Percentiles rank a stretch among this genome's conserved stretches.
Conservation (phyloP, 768 basidiomycete genomes). For the Lentinula lateritia region DNA sequence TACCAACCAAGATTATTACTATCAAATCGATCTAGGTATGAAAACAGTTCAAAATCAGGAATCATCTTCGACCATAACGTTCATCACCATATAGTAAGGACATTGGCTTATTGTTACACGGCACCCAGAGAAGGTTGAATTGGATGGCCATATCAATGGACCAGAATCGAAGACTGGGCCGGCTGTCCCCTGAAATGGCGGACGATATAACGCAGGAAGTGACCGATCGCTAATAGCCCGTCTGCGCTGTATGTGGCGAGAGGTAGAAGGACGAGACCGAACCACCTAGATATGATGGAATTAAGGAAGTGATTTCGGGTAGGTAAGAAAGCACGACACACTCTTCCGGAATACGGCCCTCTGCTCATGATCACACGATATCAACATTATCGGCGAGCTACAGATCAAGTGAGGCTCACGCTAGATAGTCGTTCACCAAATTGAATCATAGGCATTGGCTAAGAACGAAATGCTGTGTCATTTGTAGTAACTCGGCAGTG, state of each 20-base stretch:
- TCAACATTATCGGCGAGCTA: conserved; percentile 66
- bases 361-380: conserved; percentile 38
- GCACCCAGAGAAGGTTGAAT: conserved; percentile 76
- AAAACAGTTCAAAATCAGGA: background rate
- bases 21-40: conserved; percentile 57
- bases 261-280: conserved; percentile 67
- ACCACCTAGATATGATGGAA: conserved; percentile 43
- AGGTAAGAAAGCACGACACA: conserved; percentile 22
- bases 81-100: conserved; percentile 58
- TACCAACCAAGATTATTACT: conserved; percentile 54
- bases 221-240: conserved; percentile 50
- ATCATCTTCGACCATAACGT: background rate
- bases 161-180: conserved; percentile 33
- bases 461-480: background rate
- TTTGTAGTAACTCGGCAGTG: too few relatives aligned
- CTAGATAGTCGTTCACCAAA: background rate
- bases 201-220: conserved; percentile 14
- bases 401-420: background rate
- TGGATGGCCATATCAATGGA: conserved; percentile 77
- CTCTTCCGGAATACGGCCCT: conserved; percentile 44
- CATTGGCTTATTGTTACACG: conserved; percentile 55
- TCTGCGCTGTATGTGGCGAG: conserved; percentile 70
- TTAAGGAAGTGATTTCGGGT: background rate
- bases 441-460: background rate
- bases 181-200: conserved; percentile 29